Evolutionary conservation across 2,329 filamentous ascomycete genomes (phyloP), one percentile per base, ranked within the genome.

Genomic region (Ophiostoma perfectum): DNA sequence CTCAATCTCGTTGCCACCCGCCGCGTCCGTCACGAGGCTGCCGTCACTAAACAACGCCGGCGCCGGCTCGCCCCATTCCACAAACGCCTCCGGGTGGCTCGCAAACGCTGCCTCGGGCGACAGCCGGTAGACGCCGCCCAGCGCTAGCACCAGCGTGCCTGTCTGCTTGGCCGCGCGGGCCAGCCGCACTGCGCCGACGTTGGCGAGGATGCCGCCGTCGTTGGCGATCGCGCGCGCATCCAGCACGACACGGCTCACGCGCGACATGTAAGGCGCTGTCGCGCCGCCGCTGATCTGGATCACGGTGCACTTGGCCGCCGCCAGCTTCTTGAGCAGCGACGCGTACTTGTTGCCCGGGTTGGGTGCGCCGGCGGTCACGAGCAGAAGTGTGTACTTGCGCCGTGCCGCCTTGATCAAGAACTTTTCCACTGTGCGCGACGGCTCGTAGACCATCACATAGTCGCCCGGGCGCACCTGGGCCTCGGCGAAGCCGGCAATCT

Each of bases 391-490:
- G 76, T 98, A 98, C 74, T 90, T 93, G 72, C 95, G 87, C 80
- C 96, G 97, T 0, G 95, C 93, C 1, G 94, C 95, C 70, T 92
- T 90, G 52, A 95, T 83, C 39, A 99, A 83, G 75, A 99, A 98
- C 68, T 89, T 90, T 76, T 97, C 92, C 6, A 97, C 91, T 0
- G 92, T 96, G 45, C 87, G 85, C 0, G 92, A 94, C 1, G 93
- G 92, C 62, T 91, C 91, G 77, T 97, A 90, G 8, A 93, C 93
- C 71, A 99, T 86, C 71, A 99, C 91, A 73, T 93, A 90, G 78
- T 99, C 94, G 75, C 94, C 93, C 0, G 92, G 91, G 76, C 96
- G 92, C 72, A 99, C 96, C 78, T 97, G 91, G 64, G 96, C 91
- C 71, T 96, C 90, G 2, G 93, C 91, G 72, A 93, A 90, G 36